Conservation (phyloP, 768 basidiomycete genomes). For the Heimioporus sp. region DNA sequence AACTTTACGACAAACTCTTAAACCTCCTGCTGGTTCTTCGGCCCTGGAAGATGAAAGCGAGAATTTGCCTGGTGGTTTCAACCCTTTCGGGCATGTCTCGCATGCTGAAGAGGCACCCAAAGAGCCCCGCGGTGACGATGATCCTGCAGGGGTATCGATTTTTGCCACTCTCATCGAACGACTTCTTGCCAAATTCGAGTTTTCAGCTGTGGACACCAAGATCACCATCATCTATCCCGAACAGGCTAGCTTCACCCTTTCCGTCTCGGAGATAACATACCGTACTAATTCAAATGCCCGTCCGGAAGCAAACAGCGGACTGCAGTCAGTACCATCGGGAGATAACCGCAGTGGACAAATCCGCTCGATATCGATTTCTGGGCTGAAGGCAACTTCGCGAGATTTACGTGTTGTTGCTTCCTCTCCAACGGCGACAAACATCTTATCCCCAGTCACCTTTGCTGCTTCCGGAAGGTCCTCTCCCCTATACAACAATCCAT, state of each 20-base stretch:
- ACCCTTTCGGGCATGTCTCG: conserved; percentile 42
- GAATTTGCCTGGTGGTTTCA: conserved; percentile 66
- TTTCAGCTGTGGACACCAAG: conserved; percentile 65
- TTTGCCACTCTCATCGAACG: conserved; percentile 80
- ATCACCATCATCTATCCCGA: conserved; percentile 68
- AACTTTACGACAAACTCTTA: conserved; percentile 66
- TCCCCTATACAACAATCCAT: conserved; percentile 2
- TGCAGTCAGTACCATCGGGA: conserved; percentile 13
- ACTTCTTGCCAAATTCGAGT: conserved; percentile 74
- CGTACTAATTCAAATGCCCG: conserved; percentile 33
- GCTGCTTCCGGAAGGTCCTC: conserved; percentile 14
- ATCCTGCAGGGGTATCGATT: conserved; percentile 75
- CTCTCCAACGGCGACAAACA: conserved; percentile 19
- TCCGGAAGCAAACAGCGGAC: conserved; percentile 27
- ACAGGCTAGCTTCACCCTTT: conserved; percentile 59
- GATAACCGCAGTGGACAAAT: conserved; percentile 21
- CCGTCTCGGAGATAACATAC: conserved; percentile 58
- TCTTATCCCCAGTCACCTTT: conserved; percentile 27
- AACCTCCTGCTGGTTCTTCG: conserved; percentile 38
- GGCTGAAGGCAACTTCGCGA: conserved; percentile 51
- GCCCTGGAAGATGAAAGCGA: conserved; percentile 34
- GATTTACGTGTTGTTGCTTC: conserved; percentile 35
- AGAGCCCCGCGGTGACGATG: conserved; percentile 40
- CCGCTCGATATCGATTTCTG: conserved; percentile 55
- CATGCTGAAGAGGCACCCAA: conserved; percentile 35